A percentile compares a stretch with the other conserved stretches of the same genome.
phyloP scores from a whole-genome alignment of 176 grass and related monocot genomes.

The Musa troglodytarum region DNA sequence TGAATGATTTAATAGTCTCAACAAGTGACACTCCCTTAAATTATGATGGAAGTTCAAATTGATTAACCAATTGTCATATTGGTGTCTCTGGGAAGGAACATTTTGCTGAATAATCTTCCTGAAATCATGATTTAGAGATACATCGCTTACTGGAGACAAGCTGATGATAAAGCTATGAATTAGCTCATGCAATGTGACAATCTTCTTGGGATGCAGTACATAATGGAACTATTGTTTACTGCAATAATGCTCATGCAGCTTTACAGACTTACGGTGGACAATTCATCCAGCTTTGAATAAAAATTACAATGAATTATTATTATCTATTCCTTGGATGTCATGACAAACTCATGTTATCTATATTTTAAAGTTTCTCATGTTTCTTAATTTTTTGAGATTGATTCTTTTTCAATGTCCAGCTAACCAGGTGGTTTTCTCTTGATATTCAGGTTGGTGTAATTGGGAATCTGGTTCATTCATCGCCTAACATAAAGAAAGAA shows the following conservation, averaged over 20 bases:
- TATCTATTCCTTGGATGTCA: background rate
- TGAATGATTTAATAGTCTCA: background rate
- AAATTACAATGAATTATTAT: background rate
- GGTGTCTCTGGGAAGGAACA: background rate
- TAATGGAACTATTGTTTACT: too few relatives aligned
- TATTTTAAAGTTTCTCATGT: background rate
- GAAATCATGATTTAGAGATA: too few relatives aligned
- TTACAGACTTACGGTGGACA: background rate
- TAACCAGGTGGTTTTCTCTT: background rate
- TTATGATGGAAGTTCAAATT: too few relatives aligned
- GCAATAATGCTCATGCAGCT: too few relatives aligned
- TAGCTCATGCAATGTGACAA: too few relatives aligned
- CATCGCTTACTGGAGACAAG: background rate
- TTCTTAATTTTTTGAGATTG: background rate
- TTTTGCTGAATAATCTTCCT: background rate
- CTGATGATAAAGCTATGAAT: background rate
- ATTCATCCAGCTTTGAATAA: background rate
- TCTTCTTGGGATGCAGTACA: too few relatives aligned
- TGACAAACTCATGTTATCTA: background rate
- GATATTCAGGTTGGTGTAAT: slow-evolving; percentile 79
- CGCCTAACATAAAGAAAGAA: slow-evolving; percentile 98
- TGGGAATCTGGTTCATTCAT: slow-evolving; percentile 97
- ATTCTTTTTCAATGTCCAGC: background rate
- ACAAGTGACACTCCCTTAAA: background rate
- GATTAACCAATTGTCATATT: background rate